Evolutionary conservation across 129 eudicot species (phyloP), one percentile per base, ranked within the genome.

Genomic region (Chrysanthemum lavandulifolium): DNA sequence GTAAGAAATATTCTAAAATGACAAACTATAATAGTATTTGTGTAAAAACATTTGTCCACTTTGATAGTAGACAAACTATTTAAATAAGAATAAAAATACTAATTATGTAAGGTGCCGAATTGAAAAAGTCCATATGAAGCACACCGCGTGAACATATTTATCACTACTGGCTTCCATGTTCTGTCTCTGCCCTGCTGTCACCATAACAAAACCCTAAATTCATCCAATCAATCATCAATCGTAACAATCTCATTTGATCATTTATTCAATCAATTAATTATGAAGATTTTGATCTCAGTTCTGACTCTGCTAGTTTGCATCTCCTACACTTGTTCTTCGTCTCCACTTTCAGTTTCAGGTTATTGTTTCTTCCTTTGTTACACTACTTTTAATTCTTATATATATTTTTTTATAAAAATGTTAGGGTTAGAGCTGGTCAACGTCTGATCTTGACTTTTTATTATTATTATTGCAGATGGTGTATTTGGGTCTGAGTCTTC

Each of bases 311-410:
- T 72, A 13, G 67, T 72, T 63, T 68, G 77, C 27, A 72, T 71
- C 75, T 68, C 67, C 62, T 68, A 60, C 7, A 69, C 53, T 36
- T 53, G 63, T 54, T 65, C 57, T 40, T 73, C 75, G 29, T 74
- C 77, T 64, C 82, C 59, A 66, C 7, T 79, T 79, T 82, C 78
- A 36, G 48, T 82, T 73, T 82, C 88, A 84, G 96, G 93, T 87
- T 57, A n/a, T 68, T 62, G 61, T 50, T 69, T 45, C 11, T 64
- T 15, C 11, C 27, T 8, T 15, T 43, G 16, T 5, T n/a, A 15
- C 52, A 55, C 4, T 6, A 18, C 10, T 19, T 13, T 27, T 19
- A 6, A 54, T 40, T 16, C 13, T 50, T 72, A 66, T 80, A 23
- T 25, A 5, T 27, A 0, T 19, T n/a, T 33, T 59, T 31, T 59